Base-by-base conservation (phyloP, 306 rosid species). In the Urtica urens region DNA sequence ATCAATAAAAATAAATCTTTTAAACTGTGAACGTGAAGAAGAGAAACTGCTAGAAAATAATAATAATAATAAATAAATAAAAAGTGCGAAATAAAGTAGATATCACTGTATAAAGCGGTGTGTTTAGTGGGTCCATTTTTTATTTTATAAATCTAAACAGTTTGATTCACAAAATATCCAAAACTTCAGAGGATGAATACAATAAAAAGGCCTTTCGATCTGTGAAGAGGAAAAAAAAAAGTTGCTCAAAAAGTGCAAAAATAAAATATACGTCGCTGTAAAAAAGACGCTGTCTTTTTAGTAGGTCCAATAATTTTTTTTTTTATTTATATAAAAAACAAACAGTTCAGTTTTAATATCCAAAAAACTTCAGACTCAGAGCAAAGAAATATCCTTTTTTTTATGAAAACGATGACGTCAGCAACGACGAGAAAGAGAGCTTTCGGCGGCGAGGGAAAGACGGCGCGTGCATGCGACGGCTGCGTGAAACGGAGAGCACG, bases 401-500 rank as follows among this genome's bases (percentile, higher is more conserved):
- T 4, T 30, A 13, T 20, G 14, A 23, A 15, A 10, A 31, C 25
- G 37, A 26, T 12, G 25, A 15, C 21, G 15, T 25, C 53, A n/a
- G 13, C 5, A 7, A 49, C 31, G 49, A 34, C 73, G 77, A 77
- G 74, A n/a, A 45, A 54, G 72, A 2, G 47, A 61, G 65, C 57
- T 33, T 67, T 44, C 70, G 83, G 65, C 70, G 85, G 68, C 1
- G 78, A 75, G 2, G 92, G 81, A 0, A 85, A 82, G 53, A 82
- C 92, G 0, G 93, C 86, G 3, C 67, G 99, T 53, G 94, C 94
- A 6, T 90, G 99, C 25, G 99, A 90, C 15, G 78, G 78, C 74
- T 90, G 99, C 62, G 67, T 85, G n/a, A 72, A 68, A 4, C 81
- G 79, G 62, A 63, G 99, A 1, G 99, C 99, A 6, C 84, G 99